Evolutionary conservation across 768 basidiomycete genomes (phyloP).

Genomic region (Lyophyllum decastes): DNA sequence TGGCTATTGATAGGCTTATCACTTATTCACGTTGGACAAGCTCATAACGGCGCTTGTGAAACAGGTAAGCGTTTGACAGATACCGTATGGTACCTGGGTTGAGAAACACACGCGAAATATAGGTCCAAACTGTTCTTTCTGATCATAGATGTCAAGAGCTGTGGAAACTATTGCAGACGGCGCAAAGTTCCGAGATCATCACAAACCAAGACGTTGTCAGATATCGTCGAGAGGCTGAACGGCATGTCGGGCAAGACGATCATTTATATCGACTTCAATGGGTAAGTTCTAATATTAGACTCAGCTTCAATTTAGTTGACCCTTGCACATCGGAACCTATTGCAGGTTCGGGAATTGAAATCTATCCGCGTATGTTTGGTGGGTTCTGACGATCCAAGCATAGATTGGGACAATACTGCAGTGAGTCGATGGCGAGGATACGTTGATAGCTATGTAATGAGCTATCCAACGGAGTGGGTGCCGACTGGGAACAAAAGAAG

Average conservation of each 20-base stretch:
- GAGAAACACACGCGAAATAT: background rate
- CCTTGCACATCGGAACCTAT: slow-evolving; percentile 11
- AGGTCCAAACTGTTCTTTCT: slow-evolving; percentile 86
- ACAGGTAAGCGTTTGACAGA: slow-evolving; percentile 56
- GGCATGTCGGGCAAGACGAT: slow-evolving; percentile 72
- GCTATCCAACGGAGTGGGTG: slow-evolving; percentile 72
- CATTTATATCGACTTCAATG: slow-evolving; percentile 80
- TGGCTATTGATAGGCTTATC: slow-evolving; percentile 70
- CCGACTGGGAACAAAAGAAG: slow-evolving; percentile 40
- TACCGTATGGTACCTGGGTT: background rate
- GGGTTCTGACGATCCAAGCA: slow-evolving; percentile 64
- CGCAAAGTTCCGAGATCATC: slow-evolving; percentile 52
- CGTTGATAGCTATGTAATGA: slow-evolving; percentile 70
- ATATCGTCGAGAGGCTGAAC: slow-evolving; percentile 81
- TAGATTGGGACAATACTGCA: slow-evolving; percentile 51
- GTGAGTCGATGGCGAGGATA: slow-evolving; percentile 73
- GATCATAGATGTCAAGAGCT: slow-evolving; percentile 89
- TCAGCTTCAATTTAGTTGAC: slow-evolving; percentile 7
- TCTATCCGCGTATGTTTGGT: slow-evolving; percentile 63
- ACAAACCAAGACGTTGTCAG: slow-evolving; percentile 69
- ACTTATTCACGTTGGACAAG: slow-evolving; percentile 93
- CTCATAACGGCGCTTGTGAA: slow-evolving; percentile 87
- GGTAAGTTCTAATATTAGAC: slow-evolving; percentile 48
- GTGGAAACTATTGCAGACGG: slow-evolving; percentile 70
- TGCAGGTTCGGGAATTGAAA: slow-evolving; percentile 56